phyloP scores from a whole-genome alignment of 805 yeast species.

The Ogataea ganodermae region DNA sequence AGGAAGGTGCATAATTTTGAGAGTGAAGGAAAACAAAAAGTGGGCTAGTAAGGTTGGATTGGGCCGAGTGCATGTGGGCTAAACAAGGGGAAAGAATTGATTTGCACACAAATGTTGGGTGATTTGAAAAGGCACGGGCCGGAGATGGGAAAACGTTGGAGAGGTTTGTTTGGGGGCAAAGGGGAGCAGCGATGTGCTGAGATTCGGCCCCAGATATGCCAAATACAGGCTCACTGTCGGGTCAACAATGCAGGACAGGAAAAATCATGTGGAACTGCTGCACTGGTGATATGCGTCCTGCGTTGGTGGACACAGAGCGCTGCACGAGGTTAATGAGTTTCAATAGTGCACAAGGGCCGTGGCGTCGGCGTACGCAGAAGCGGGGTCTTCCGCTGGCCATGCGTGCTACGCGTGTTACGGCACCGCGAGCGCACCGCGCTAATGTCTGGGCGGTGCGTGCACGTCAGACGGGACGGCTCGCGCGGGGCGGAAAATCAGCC shows the following conservation, averaged over 20 bases:
- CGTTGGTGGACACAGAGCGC: background rate
- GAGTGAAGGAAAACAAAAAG: background rate
- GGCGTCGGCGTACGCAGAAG: background rate
- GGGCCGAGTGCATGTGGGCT: too few relatives aligned
- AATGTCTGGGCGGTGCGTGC: background rate
- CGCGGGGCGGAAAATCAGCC: background rate
- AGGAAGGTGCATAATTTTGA: background rate
- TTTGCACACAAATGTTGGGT: too few relatives aligned
- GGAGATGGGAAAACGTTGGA: too few relatives aligned
- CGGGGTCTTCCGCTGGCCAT: background rate
- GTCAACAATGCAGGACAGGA: background rate
- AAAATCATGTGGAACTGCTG: background rate
- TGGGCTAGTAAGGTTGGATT: background rate
- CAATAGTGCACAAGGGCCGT: background rate
- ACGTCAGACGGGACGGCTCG: background rate
- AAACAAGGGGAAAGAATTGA: too few relatives aligned
- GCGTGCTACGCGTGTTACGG: background rate
- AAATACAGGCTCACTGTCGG: background rate
- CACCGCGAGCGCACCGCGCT: too few relatives aligned
- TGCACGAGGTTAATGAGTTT: background rate
- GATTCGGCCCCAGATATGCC: too few relatives aligned
- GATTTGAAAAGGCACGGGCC: too few relatives aligned
- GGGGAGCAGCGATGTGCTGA: too few relatives aligned
- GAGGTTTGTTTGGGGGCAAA: too few relatives aligned
- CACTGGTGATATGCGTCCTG: background rate